Evolutionary conservation across 2,329 filamentous ascomycete genomes (phyloP).

Genomic region (Monosporascus sp.): DNA sequence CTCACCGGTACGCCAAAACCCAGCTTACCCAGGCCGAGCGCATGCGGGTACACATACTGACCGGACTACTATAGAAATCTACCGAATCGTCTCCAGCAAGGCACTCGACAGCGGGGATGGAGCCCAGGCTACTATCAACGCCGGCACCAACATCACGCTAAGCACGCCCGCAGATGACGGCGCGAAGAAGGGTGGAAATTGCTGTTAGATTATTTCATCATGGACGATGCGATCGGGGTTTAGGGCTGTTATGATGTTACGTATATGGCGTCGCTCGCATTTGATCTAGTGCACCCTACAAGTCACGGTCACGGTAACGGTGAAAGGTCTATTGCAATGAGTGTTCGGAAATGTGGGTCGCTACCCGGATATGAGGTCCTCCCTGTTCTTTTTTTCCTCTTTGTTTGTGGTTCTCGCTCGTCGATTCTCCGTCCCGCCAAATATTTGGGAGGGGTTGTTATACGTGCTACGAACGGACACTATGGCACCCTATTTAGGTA

Average conservation of each 20-base stretch:
- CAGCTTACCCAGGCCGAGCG: slow-evolving; percentile 6
- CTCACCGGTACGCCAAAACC: slow-evolving; percentile 68
- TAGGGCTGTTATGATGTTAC: slow-evolving; percentile 30
- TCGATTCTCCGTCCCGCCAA: neutral
- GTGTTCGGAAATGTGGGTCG: slow-evolving; percentile 20
- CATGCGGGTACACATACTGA: slow-evolving; percentile 7
- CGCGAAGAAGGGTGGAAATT: slow-evolving; percentile 73
- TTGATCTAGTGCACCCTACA: slow-evolving; percentile 17
- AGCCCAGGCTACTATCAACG: slow-evolving; percentile 71
- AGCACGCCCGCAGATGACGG: slow-evolving; percentile 76
- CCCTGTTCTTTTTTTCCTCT: slow-evolving; percentile 10
- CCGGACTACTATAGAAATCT: slow-evolving; percentile 68
- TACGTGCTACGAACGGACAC: too few species aligned
- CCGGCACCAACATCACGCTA: slow-evolving; percentile 79
- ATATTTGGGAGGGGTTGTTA: too few species aligned
- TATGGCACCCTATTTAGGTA: too few species aligned
- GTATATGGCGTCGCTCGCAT: slow-evolving; percentile 27
- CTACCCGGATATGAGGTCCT: slow-evolving; percentile 18
- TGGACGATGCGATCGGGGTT: slow-evolving; percentile 24
- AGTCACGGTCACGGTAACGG: neutral
- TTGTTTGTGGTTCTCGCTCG: neutral
- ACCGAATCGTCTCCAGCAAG: slow-evolving; percentile 98
- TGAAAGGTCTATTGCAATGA: slow-evolving; percentile 11
- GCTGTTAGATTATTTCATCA: slow-evolving; percentile 55
- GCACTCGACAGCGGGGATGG: slow-evolving; percentile 86